Evolutionary conservation across 2,329 filamentous ascomycete genomes (phyloP).

Genomic region (Fusarium hostae): DNA sequence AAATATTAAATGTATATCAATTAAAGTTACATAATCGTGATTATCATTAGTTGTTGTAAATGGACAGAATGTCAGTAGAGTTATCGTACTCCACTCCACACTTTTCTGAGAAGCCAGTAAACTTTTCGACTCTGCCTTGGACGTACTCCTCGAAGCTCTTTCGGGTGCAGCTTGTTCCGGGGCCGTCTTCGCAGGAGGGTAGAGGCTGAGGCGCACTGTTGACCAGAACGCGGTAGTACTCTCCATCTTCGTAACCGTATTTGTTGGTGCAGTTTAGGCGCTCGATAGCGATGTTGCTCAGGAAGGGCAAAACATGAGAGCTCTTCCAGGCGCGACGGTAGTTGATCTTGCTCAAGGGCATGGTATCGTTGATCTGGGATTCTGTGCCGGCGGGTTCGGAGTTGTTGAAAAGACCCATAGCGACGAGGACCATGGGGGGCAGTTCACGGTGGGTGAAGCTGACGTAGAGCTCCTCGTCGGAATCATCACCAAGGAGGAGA

Average conservation of each 20-base stretch:
- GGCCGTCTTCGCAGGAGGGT: slow-evolving; percentile 31
- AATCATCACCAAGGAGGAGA: slow-evolving; percentile 55
- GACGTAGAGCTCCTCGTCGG: slow-evolving; percentile 68
- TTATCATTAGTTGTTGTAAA: slow-evolving; percentile 27
- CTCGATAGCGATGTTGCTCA: slow-evolving; percentile 75
- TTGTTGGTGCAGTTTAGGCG: slow-evolving; percentile 68
- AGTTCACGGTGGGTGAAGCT: slow-evolving; percentile 77
- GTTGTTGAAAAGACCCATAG: slow-evolving; percentile 77
- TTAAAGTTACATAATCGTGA: background rate
- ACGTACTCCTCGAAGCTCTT: slow-evolving; percentile 35
- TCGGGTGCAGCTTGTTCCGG: slow-evolving; percentile 36
- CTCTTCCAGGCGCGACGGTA: slow-evolving; percentile 71
- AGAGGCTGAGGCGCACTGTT: slow-evolving; percentile 40
- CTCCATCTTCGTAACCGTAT: slow-evolving; percentile 56
- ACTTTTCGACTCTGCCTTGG: slow-evolving; percentile 25
- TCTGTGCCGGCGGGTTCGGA: slow-evolving; percentile 62
- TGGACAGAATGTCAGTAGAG: slow-evolving; percentile 38
- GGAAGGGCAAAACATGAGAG: slow-evolving; percentile 71
- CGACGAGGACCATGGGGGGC: slow-evolving; percentile 73
- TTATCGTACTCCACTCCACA: slow-evolving; percentile 41
- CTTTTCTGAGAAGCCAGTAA: slow-evolving; percentile 37
- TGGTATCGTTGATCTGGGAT: slow-evolving; percentile 67
- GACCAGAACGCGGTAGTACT: slow-evolving; percentile 41
- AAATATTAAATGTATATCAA: slow-evolving; percentile 6
- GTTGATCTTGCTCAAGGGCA: slow-evolving; percentile 72